Base-by-base conservation (phyloP, 805 yeast genomes). In the Yarrowia alimentaria region DNA sequence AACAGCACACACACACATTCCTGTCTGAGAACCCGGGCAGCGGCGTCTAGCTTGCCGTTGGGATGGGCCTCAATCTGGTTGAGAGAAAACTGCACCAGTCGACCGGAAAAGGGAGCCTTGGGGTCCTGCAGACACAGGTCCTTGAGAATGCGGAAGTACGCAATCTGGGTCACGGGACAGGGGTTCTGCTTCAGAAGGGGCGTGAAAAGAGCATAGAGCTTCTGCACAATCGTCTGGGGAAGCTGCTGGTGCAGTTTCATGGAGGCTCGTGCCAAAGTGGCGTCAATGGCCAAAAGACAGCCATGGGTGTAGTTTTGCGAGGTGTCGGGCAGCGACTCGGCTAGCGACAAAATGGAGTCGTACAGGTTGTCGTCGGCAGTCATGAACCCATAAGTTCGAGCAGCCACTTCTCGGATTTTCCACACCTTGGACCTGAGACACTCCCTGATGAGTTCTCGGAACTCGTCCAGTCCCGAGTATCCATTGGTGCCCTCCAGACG, bases 371-470 rank as follows among this genome's bases (percentile, higher is more conserved):
- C 68, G 1, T 60, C 57, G 7, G 67, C 54, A 11, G 77, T 62
- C 40, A 83, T 64, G 0, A 81, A 67, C 0, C 83, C 77, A 1
- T 86, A 59, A 4, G 88, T 77, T 60, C 81, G 73, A 0, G 96
- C 86, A 0, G 95, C 85, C 78, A 86, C 77, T 61, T 90, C 96
- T 55, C 99, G 75, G 7, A 93, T 75, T 59, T 88, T 88, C 96
- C 96, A 91, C 51, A 74, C 69, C 33, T 65, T 65, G 54, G 79
- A 76, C 0, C 69, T 68, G 22, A 90, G 66, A 55, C 83, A 74
- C 14, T 59, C 48, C 19, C 69, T 57, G 12, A 86, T 66, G 16
- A 76, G 63, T 0, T 74, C 73, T 40, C 70, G 66, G 58, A 88
- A 83, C 5, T 70, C 78, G 6, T 65, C 66, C 42, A 84, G 53